Conservation (phyloP, 805 yeast genomes). For the Scheffersomyces ergatensis region DNA sequence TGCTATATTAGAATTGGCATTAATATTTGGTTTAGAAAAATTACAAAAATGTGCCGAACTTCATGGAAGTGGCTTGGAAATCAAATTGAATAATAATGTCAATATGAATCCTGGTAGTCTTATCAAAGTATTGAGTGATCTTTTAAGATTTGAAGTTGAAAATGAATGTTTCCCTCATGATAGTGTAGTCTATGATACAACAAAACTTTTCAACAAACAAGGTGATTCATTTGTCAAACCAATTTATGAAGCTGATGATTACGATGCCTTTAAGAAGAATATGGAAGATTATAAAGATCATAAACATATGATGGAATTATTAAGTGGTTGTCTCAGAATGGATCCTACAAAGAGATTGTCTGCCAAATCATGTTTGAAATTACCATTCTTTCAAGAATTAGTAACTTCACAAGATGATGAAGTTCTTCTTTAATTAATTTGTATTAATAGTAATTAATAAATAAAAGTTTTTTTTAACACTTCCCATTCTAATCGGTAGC, state of each 20-base stretch:
- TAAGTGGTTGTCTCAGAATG: slow-evolving; percentile 56
- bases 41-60: slow-evolving; percentile 75
- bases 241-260: slow-evolving; percentile 2
- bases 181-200: slow-evolving; percentile 68
- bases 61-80: slow-evolving; percentile 87
- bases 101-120: slow-evolving; percentile 27
- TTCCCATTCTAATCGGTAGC: neutral
- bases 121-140: slow-evolving; percentile 24
- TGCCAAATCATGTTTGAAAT: slow-evolving; percentile 54
- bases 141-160: slow-evolving; percentile 41
- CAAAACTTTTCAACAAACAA: slow-evolving; percentile 45
- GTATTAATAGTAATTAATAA: slow-evolving; percentile 2
- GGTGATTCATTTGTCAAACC: slow-evolving; percentile 34
- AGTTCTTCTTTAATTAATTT: slow-evolving; percentile 14
- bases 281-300: slow-evolving; percentile 36
- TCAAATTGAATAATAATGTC: slow-evolving; percentile 17
- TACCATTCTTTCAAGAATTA: slow-evolving; percentile 58
- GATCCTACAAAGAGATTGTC: slow-evolving; percentile 56
- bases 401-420: slow-evolving; percentile 29
- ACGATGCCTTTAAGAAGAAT: slow-evolving; percentile 11
- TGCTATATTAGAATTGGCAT: slow-evolving; percentile 80
- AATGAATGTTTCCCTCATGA: slow-evolving; percentile 66
- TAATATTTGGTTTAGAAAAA: slow-evolving; percentile 72
- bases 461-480: neutral
- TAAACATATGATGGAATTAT: slow-evolving; percentile 50